Evolutionary conservation across 202 grass and related monocot species (phyloP).

Genomic region (Tripidium arundinaceum): DNA sequence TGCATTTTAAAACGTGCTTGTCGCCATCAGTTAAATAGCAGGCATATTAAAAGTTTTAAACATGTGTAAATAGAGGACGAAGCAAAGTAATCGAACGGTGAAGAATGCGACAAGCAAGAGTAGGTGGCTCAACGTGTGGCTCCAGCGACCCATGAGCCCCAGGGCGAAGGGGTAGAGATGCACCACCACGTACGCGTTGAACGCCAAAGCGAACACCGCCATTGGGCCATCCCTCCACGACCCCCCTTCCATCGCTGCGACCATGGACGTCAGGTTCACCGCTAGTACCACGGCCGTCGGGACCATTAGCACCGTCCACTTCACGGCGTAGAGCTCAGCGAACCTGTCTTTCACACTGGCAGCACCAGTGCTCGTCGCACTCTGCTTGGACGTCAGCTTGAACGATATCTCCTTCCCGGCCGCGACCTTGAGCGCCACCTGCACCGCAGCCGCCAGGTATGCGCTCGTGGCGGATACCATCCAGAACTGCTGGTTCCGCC

Average conservation of each 20-base stretch:
- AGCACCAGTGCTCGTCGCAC: not conserved
- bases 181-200: constrained; percentile 48
- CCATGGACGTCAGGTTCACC: constrained; percentile 38
- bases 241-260: not conserved
- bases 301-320: constrained; percentile 52
- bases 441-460: constrained; percentile 50
- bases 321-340: constrained; percentile 49
- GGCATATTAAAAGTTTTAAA: too few species aligned
- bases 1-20: too few species aligned
- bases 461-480: constrained; percentile 57
- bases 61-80: too few species aligned
- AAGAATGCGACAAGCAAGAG: constrained; percentile 2
- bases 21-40: too few species aligned
- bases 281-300: constrained; percentile 28
- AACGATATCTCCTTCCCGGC: constrained; percentile 41
- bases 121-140: not conserved
- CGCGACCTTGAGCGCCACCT: constrained; percentile 42
- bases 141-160: constrained; percentile 47
- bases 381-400: constrained; percentile 20
- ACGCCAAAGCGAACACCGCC: constrained; percentile 16
- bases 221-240: not conserved
- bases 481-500: constrained; percentile 85
- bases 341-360: constrained; percentile 8
- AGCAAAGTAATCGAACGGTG: too few species aligned
- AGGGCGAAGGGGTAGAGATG: constrained; percentile 51